Evolutionary conservation across 805 yeast species (phyloP), one percentile per base, ranked within the genome.

Genomic region (Wickerhamiella bombiphila): DNA sequence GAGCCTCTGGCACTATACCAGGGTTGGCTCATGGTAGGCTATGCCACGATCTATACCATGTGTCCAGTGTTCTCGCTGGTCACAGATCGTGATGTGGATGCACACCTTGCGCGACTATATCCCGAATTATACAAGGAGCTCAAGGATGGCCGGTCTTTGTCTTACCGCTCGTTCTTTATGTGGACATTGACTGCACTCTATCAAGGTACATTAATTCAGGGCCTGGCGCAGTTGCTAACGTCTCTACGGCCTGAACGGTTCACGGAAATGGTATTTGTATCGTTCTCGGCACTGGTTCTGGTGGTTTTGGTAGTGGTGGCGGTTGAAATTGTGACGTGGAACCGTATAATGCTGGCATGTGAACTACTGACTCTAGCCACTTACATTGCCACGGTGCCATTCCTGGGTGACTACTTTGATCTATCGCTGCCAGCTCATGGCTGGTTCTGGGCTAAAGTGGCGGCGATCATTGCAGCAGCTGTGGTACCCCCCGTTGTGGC

Each of bases 21-120:
- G 56, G 99, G 99, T 2, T 88, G 93, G 78, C 66, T 91, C 34
- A 85, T 91, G 96, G 98, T 91, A 32, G 99, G 98, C 2, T 91
- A 91, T 59, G 93, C 97, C 2, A 91, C 99, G 0, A 69, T 83
- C 38, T 91, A 91, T 58, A 91, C 99, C 0, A 91, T 91, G 99
- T 85, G 88, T 40, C 99, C 99, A 0, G 97, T 91, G 2, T 91
- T 91, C 51, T 81, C 95, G 0, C 61, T 91, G 47, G 94, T 93
- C 0, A 67, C 83, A 34, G 97, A 91, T 55, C 74, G 76, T 39
- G 99, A 91, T 56, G 86, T 91, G 34, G 85, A 76, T 50, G 95
- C 85, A 54, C 78, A 76, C 37, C 69, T 91, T 45, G 93, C 94
- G 2, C 76, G 77, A 41, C 66, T 85, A 40, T 91, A 88, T 55